Evolutionary conservation across 495 filamentous ascomycete species (phyloP), one percentile per base, ranked within the genome.

Genomic region (Daldinia caldariorum): DNA sequence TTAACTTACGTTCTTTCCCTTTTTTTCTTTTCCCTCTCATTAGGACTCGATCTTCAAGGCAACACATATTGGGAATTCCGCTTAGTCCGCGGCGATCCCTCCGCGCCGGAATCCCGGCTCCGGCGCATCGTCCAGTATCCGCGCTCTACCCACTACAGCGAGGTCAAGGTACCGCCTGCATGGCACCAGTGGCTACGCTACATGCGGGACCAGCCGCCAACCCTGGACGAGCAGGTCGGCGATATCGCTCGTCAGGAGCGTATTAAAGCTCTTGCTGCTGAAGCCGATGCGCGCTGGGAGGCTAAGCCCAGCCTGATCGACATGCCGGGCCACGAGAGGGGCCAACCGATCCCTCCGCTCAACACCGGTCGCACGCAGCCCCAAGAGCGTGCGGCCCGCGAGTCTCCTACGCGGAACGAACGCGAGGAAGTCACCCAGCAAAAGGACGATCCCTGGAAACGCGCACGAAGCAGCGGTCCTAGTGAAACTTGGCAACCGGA

Each of bases 121-220:
- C 81, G 85, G 6, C 83, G 85, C 62, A 96, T 97, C 34, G 90
- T 96, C n/a, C 82, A 89, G 64, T 92, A 80, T 71, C 83, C 82
- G 0, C 81, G 82, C 0, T 82, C 82, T 55, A 87, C 86, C 1
- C 90, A 92, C 71, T 87, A 86, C 77, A 84, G 82, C 72, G 90
- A 94, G 57, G 87, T 96, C 34, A 61, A 66, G 7, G 75, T 83
- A 62, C 71, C 82, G 81, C 91, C 94, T 1, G 89, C 91, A 82
- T 99, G 95, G 95, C 92, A 94, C 78, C 94, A 97, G 77, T 99
- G 95, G 95, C 89, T 99, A 12, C 92, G 96, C 39, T 86, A 96
- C 70, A 91, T 92, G 8, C 91, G 95, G 4, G 16, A 74, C 6
- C 76, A 86, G 6, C 83, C 96, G 0, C 95, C 95, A 0, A 87